Base-by-base conservation (phyloP, 176 grass and related monocot species). In the Triticum timopheevii region DNA sequence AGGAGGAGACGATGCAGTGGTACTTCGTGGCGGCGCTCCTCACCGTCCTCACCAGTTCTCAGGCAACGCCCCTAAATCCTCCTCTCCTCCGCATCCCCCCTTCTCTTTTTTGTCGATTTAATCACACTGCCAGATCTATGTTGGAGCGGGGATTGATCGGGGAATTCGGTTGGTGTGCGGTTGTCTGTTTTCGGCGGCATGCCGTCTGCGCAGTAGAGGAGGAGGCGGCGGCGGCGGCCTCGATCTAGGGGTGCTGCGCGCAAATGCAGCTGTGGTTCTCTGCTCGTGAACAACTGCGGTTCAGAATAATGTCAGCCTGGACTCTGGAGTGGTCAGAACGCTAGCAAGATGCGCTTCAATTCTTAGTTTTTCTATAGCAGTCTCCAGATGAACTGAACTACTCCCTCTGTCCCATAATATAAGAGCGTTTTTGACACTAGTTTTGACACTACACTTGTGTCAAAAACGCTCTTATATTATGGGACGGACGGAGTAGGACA, bases 21-120 rank as follows among this genome's bases (percentile, higher is more conserved):
- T 91, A 91, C 85, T 52, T 92, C 30, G 91, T 96, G 17, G 90
- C 93, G 39, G 93, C 84, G 87, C 90, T 98, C 67, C 96, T 98
- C 86, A 98, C 96, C 34, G 49, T 98, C 82, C 92, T 98, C 89
- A 98, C 93, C 39, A 98, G 96, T 71, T 98, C 96, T 30, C 96
- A 98, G 96, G 96, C 84, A 71, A 35, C 83, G 1, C 59, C 64
- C 44, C 56, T 31, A 76, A 63, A 58, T 38, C 35, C 67, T 2
- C 23, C 1, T 13, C 78, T 6, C 5, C 24, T 16, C 7, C 5
- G 11, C 1, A 33, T 4, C 7, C 20, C 16, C 7, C 5, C 13
- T 0, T 34, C 8, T 38, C 28, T 2, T 66, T 8, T 24, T 20
- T 63, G 34, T 58, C 62, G 52, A 62, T 81, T 40, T 36, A 13